Percentiles rank a stretch among this genome's conserved stretches.
Evolutionary conservation across 1,139 yeast species (phyloP).

Genomic region (Torulaspora globosa): DNA sequence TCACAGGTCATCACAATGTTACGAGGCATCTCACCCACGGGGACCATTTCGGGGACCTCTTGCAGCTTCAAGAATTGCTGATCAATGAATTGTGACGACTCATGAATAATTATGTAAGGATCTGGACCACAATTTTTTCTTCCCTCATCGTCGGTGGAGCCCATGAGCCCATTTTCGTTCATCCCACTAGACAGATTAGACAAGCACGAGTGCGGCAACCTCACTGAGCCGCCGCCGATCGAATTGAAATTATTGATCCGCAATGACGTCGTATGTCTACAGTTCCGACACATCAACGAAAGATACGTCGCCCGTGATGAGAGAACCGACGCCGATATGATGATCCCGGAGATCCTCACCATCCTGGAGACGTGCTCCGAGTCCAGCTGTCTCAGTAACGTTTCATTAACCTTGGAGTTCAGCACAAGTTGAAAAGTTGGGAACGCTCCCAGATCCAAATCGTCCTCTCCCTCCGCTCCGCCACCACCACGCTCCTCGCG

Average conservation of each 20-base stretch:
- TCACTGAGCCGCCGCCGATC: slow-evolving; percentile 67
- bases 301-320: slow-evolving; percentile 83
- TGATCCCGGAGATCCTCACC: slow-evolving; percentile 87
- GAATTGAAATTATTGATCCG: slow-evolving; percentile 52
- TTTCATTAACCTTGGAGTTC: slow-evolving; percentile 65
- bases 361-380: slow-evolving; percentile 86
- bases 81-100: slow-evolving; percentile 85
- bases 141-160: slow-evolving; percentile 24
- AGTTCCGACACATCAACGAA: slow-evolving; percentile 80
- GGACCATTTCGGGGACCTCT: slow-evolving; percentile 96
- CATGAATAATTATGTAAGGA: slow-evolving; percentile 91
- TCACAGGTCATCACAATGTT: slow-evolving; percentile 86
- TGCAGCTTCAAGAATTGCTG: slow-evolving; percentile 92
- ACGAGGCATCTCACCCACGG: slow-evolving; percentile 98
- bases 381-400: slow-evolving; percentile 76
- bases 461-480: slow-evolving; percentile 39
- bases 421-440: slow-evolving; percentile 83
- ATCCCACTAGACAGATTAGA: slow-evolving; percentile 28
- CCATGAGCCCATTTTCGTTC: slow-evolving; percentile 26
- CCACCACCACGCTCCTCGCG: slow-evolving; percentile 33
- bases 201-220: slow-evolving; percentile 69
- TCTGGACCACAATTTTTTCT: slow-evolving; percentile 78
- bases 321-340: slow-evolving; percentile 86
- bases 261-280: slow-evolving; percentile 78
- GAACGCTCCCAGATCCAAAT: slow-evolving; percentile 45